These are phyloP conservation scores for Quercus mongolica DNA, from an alignment of 306 rosid genomes.

Conservation along the genomic window DNA sequence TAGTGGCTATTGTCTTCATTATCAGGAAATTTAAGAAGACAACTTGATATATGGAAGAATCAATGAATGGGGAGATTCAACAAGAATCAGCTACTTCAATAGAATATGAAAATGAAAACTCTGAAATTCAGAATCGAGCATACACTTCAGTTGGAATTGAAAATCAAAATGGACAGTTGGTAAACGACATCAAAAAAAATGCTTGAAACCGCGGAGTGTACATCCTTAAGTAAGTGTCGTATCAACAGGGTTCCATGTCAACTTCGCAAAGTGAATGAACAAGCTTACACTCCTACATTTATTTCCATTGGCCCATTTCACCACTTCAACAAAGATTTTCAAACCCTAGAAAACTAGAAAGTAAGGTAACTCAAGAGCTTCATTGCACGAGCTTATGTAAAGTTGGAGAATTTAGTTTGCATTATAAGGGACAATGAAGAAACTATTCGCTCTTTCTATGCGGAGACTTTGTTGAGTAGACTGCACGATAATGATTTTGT, in stretches of 20 bases:
- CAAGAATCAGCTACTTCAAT: neutral
- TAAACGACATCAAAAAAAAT: neutral
- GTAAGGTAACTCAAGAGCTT: constrained; percentile 9
- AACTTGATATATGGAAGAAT: neutral
- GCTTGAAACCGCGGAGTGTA: neutral
- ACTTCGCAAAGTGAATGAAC: constrained; percentile 16
- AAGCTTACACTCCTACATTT: constrained; percentile 33
- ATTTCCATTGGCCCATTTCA: constrained; percentile 40
- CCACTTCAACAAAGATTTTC: neutral
- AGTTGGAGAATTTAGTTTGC: neutral
- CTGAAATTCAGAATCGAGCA: neutral
- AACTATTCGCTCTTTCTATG: constrained; percentile 4
- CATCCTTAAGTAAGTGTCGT: constrained; percentile 1
- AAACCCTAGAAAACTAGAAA: constrained; percentile 23
- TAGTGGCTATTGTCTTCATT: neutral
- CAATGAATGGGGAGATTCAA: neutral
- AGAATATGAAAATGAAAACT: neutral
- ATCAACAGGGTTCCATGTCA: constrained; percentile 27
- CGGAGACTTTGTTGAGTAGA: neutral
- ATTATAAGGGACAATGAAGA: neutral
- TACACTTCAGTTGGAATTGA: accelerated
- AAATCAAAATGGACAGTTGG: neutral
- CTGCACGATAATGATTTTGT: constrained; percentile 11
- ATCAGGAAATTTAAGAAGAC: neutral
- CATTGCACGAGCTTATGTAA: neutral